Percentiles rank a stretch among this genome's conserved stretches.
Evolutionary conservation across 2,329 filamentous ascomycete species (phyloP).

Genomic region (Hysterium pulicare): DNA sequence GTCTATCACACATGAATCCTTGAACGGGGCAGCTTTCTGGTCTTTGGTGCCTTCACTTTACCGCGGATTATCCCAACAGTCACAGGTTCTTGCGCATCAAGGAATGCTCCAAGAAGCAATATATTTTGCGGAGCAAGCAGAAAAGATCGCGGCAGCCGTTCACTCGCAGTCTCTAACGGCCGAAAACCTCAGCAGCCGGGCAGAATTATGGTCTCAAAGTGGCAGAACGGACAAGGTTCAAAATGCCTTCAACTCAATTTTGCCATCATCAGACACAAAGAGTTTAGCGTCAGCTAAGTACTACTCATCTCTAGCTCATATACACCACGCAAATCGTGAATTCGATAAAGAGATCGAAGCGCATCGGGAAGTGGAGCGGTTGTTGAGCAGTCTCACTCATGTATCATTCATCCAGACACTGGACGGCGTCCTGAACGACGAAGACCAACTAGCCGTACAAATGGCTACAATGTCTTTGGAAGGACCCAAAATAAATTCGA

Average conservation of each 20-base stretch:
- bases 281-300: conserved; percentile 52
- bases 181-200: conserved; percentile 44
- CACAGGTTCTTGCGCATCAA: conserved; percentile 74
- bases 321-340: conserved; percentile 48
- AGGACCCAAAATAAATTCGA: neutral
- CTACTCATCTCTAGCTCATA: conserved; percentile 47
- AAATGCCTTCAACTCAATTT: conserved; percentile 54
- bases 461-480: conserved; percentile 42
- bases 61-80: conserved; percentile 68
- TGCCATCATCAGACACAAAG: conserved; percentile 35
- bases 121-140: conserved; percentile 81
- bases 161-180: conserved; percentile 55
- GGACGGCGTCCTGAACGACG: conserved; percentile 20
- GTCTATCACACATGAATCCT: conserved; percentile 43
- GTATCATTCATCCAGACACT: conserved; percentile 28
- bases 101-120: conserved; percentile 85
- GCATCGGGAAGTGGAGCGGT: conserved; percentile 48
- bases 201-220: conserved; percentile 49
- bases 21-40: conserved; percentile 72
- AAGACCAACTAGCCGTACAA: conserved; percentile 40
- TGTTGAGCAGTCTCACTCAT: conserved; percentile 41
- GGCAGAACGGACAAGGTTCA: conserved; percentile 49
- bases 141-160: conserved; percentile 70
- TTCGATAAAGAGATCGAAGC: conserved; percentile 47
- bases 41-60: conserved; percentile 70